Base-by-base conservation (phyloP, 768 basidiomycete species). In the Cytidiella melzeri region DNA sequence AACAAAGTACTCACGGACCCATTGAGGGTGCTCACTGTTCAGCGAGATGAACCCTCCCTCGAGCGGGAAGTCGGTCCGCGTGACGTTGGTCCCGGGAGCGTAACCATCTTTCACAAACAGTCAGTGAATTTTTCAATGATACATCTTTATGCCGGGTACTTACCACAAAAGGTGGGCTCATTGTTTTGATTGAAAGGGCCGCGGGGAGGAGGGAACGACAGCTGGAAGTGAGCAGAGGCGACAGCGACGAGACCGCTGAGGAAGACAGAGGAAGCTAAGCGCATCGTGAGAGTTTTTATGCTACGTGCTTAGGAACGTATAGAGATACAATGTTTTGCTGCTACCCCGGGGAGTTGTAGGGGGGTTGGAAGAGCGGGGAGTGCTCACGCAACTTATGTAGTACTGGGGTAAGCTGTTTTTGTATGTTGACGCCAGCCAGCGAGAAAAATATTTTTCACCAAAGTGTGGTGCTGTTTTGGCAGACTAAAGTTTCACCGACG, bases 121-220 rank as follows among this genome's bases (percentile, higher is more conserved):
- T 13, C 23, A 6, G 21, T 21, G 12, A 21, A 24, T 11, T 26
- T 7, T 34, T 7, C 15, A 34, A 34, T 15, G 7, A 48, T 12
- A 28, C 43, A 34, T 21, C 9, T 7, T 39, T 11, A 20, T 5
- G 0, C n/a, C 24, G 30, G 25, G 1, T 20, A 64, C 75, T 37
- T 53, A 86, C 87, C 87, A 59, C 91, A 91, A 60, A 87, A 85
- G 1, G 58, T 66, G 11, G 73, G 70, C 55, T 87, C 84, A 13
- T 71, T 57, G 45, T 74, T 67, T 48, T 82, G 75, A 47, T 73
- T 73, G 62, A 93, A 92, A 0, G 57, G 61, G 1, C 91, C 92
- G 41, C 91, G 74, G 10, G 87, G 82, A 1, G 70, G 55, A 15
- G 91, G 92, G 64, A 79, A 92, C 58, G 83, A 76, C 38, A 92